Base-by-base conservation (phyloP, 202 grass and related monocot genomes). In the Setaria viridis region DNA sequence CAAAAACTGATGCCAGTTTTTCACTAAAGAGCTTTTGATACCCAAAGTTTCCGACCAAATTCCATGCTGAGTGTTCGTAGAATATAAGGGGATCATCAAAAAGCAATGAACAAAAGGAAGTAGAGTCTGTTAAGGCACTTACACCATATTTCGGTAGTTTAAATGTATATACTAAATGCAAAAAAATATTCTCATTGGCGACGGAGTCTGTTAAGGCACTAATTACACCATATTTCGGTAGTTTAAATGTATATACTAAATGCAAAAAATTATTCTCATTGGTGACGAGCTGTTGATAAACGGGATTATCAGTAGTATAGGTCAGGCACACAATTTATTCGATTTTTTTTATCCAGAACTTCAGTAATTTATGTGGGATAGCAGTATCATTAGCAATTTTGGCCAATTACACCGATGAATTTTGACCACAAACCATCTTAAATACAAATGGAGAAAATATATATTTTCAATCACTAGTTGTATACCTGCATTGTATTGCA, bases 21-120 rank as follows among this genome's bases (percentile, higher is more conserved):
- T 48, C 6, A 21, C n/a, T 64, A 43, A 81, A 85, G 59, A 53
- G 16, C 51, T 62, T 82, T 59, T 2, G 9, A 74, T 50, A 43
- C 48, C 73, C 74, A 86, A 83, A 51, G 74, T 12, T 51, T 67
- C 73, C 60, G 79, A 87, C 68, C 30, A 74, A 56, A 60, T 67
- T 66, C 33, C 50, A 54, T 81, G 77, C 80, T 63, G 49, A 69
- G 58, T 84, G 11, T 48, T 63, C 29, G 17, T 65, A 25, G 19
- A 54, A 41, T 67, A 67, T 14, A 67, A n/a, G 35, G 17, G 34
- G 56, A 12, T 45, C 34, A 6, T 29, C 20, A 1, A 60, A 45
- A 77, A 16, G 13, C 9, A 9, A 7, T 29, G 29, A 16, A 15
- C 1, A 29, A 77, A 59, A 77, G 19, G 20, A 29, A 60, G 37